These are phyloP conservation scores for Podospora sp. DNA, from an alignment of 495 filamentous ascomycete genomes.

Conservation along the genomic window DNA sequence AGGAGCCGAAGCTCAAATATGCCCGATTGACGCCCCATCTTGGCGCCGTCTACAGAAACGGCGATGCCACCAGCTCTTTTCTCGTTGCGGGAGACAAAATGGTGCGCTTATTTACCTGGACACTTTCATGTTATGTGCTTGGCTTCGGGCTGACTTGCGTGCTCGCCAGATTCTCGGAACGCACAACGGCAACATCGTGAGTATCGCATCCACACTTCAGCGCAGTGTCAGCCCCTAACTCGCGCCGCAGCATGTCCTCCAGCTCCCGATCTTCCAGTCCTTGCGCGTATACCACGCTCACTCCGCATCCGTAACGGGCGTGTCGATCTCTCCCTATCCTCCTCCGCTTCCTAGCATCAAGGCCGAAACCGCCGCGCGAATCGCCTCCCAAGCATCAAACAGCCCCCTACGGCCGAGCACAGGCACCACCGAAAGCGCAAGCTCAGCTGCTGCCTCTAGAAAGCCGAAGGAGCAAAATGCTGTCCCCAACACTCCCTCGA, in stretches of 20 bases:
- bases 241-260: conserved; percentile 72
- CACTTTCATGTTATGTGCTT: not conserved
- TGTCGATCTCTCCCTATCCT: conserved; percentile 90
- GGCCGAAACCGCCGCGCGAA: conserved; percentile 52
- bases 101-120: conserved; percentile 56
- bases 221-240: conserved; percentile 24
- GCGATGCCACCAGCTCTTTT: conserved; percentile 89
- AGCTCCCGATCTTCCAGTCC: conserved; percentile 75
- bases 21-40: conserved; percentile 79
- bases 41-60: conserved; percentile 83
- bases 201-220: conserved; percentile 28
- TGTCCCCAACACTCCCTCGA: conserved; percentile 72
- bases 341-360: conserved; percentile 67
- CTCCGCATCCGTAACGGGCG: conserved; percentile 81
- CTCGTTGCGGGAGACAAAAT: conserved; percentile 94
- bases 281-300: conserved; percentile 88
- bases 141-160: not conserved
- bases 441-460: conserved; percentile 53
- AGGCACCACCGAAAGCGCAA: conserved; percentile 52
- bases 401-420: conserved; percentile 38
- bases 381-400: conserved; percentile 47
- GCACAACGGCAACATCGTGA: conserved; percentile 95
- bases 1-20: conserved; percentile 96
- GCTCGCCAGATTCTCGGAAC: conserved; percentile 77
- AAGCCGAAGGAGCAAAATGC: conserved; percentile 49